Conservation (phyloP, 139 green algal genomes). For the Eudorina sp. region DNA sequence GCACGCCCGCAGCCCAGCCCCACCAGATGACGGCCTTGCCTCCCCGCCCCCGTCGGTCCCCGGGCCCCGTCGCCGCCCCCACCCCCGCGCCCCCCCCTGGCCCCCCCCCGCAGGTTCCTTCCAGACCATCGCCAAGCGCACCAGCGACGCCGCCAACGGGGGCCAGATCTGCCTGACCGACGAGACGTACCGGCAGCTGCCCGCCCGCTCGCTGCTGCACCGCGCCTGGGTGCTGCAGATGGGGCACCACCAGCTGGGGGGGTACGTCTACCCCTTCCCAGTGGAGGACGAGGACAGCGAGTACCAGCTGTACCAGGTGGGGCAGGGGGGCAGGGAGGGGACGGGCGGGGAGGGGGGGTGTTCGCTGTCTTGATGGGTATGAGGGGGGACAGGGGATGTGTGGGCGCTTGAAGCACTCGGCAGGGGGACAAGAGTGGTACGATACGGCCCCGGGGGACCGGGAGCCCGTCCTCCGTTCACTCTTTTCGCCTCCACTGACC, state of each 20-base stretch:
- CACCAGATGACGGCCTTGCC: no score
- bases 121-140: conserved; percentile 23
- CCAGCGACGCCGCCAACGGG: conserved; percentile 36
- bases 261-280: not conserved
- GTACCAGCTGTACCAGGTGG: conserved; percentile 51
- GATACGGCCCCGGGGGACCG: no score
- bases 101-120: conserved; percentile 6
- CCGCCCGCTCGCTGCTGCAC: conserved; percentile 24
- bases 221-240: conserved; percentile 50
- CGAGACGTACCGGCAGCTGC: conserved; percentile 41
- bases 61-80: not conserved
- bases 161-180: conserved; percentile 39
- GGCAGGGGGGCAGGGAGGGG: no score
- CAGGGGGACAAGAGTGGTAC: no score
- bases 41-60: not conserved
- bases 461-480: no score
- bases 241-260: conserved; percentile 38
- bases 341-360: not conserved
- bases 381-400: no score
- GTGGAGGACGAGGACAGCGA: conserved; percentile 34
- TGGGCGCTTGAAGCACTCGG: no score
- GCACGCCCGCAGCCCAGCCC: not conserved
- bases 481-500: no score
- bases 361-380: not conserved
- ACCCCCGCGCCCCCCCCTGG: not conserved